Evolutionary conservation across 345 rosid species (phyloP).

Genomic region (Mangifera indica): DNA sequence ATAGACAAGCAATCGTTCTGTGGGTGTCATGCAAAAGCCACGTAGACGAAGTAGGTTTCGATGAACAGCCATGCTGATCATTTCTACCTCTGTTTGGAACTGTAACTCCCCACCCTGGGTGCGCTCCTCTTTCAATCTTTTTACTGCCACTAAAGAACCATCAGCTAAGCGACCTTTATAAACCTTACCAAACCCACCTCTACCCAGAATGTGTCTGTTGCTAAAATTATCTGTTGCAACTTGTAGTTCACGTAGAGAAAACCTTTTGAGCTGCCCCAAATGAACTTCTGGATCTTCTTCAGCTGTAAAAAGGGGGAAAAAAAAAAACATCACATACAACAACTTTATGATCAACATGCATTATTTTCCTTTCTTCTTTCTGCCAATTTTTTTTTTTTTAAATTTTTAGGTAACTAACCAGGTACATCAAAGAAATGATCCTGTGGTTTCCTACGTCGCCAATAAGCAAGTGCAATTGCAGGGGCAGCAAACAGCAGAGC

Average conservation of each 20-base stretch:
- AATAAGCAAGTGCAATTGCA: conserved; percentile 75
- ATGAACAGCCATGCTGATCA: conserved; percentile 96
- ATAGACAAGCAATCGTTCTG: conserved; percentile 87
- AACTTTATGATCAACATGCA: conserved; percentile 11
- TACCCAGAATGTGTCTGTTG: conserved; percentile 65
- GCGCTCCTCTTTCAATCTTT: conserved; percentile 87
- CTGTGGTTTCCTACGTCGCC: conserved; percentile 72
- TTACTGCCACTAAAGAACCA: conserved; percentile 77
- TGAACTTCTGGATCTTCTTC: conserved; percentile 96
- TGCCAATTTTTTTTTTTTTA: too few species aligned
- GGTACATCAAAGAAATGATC: conserved; percentile 96
- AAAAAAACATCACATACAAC: neutral
- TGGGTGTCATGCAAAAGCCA: conserved; percentile 96
- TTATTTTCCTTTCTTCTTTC: neutral
- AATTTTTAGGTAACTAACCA: conserved; percentile 43
- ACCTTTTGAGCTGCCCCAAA: conserved; percentile 87
- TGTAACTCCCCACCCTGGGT: conserved; percentile 83
- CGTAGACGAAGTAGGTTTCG: conserved; percentile 77
- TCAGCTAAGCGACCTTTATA: conserved; percentile 84
- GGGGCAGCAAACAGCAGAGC: conserved; percentile 92
- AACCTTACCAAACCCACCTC: conserved; percentile 91
- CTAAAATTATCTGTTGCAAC: conserved; percentile 85
- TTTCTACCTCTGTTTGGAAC: conserved; percentile 93
- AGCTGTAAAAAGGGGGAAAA: conserved; percentile 50
- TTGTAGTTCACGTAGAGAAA: conserved; percentile 78